These are phyloP conservation scores for Psidium guajava DNA, from an alignment of 345 rosid genomes.

Conservation along the genomic window DNA sequence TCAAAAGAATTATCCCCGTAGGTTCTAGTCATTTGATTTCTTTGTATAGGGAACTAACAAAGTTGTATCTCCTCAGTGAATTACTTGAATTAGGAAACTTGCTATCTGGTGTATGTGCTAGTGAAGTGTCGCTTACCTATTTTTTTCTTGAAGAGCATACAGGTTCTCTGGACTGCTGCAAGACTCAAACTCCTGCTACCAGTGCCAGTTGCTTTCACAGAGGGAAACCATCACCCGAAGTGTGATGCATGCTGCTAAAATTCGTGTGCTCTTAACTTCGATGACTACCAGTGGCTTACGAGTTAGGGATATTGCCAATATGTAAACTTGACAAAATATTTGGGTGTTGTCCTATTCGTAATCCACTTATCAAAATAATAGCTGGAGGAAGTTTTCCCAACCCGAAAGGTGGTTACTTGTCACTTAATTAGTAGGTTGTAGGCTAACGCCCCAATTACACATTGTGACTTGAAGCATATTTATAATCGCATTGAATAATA, in stretches of 20 bases:
- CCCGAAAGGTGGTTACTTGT: neutral
- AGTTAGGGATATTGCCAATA: neutral
- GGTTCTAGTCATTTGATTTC: neutral
- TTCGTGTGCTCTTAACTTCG: neutral
- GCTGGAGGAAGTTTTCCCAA: neutral
- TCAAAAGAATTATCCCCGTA: neutral
- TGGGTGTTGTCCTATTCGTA: neutral
- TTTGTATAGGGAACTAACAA: neutral
- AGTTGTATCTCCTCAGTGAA: neutral
- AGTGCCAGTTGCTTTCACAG: neutral
- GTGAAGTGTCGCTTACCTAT: neutral
- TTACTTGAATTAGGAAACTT: neutral
- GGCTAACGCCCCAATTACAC: neutral
- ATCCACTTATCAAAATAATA: neutral
- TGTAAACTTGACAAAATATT: neutral
- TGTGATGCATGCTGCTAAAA: neutral
- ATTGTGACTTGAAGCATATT: neutral
- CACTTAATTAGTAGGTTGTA: neutral
- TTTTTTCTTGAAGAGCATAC: neutral
- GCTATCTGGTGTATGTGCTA: neutral
- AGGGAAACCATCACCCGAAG: neutral
- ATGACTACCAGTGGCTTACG: neutral
- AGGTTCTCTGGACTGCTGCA: neutral
- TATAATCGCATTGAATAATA: neutral
- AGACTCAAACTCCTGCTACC: neutral